Conservation (phyloP, 2,329 filamentous ascomycete species). For the Gliomastix tumulicola region DNA sequence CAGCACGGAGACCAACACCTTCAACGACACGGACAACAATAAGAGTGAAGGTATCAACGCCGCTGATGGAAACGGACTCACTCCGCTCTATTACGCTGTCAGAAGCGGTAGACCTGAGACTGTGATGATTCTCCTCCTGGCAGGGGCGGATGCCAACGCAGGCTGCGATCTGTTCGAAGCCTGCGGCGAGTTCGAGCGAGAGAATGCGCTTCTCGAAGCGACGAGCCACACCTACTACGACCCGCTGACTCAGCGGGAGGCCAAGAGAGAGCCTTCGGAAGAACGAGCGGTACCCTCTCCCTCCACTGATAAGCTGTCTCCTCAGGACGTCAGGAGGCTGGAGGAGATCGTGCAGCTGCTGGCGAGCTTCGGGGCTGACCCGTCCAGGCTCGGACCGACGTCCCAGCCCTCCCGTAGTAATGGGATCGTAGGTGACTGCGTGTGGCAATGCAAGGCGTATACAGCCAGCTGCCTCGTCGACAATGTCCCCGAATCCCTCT, state of each 20-base stretch:
- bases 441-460: background rate
- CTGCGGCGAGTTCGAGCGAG: conserved; percentile 1
- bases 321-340: background rate
- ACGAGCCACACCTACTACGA: background rate
- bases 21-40: background rate
- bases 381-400: background rate
- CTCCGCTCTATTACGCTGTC: background rate
- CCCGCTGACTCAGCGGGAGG: background rate
- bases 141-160: background rate
- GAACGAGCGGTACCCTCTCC: background rate
- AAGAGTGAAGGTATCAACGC: background rate
- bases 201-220: background rate
- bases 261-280: background rate
- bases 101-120: background rate
- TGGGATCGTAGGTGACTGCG: background rate
- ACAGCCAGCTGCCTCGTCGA: background rate
- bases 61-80: background rate
- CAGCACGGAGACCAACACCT: background rate
- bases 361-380: background rate
- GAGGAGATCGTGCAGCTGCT: background rate
- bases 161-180: conserved; percentile 1
- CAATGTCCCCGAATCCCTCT: background rate
- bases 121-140: background rate
- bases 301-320: background rate
- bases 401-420: background rate